Evolutionary conservation across 177 flowering plant species (phyloP).

Genomic region (Telopea speciosissima): DNA sequence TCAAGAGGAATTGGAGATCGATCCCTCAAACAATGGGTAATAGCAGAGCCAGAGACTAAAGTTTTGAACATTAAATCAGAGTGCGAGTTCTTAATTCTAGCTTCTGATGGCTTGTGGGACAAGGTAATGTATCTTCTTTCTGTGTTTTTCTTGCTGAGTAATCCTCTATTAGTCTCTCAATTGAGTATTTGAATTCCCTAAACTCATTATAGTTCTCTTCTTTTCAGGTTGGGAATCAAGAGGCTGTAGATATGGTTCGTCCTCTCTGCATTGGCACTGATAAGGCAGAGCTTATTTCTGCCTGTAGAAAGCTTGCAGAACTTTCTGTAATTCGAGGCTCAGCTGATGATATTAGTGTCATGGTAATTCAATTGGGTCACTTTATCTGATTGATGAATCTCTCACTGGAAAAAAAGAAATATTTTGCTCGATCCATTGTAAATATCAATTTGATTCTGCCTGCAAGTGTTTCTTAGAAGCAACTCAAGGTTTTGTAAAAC

Average conservation of each 20-base stretch:
- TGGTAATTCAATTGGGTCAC: slow-evolving; percentile 45
- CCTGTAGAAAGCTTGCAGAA: slow-evolving; percentile 63
- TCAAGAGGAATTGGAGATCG: slow-evolving; percentile 65
- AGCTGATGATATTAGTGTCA: slow-evolving; percentile 60
- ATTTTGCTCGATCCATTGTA: background rate
- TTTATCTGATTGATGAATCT: slow-evolving; percentile 19
- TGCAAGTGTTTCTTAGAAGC: slow-evolving; percentile 9
- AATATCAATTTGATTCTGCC: background rate
- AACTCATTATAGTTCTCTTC: background rate
- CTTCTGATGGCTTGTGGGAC: slow-evolving; percentile 77
- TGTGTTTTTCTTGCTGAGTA: background rate
- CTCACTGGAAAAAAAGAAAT: background rate
- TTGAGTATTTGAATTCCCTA: background rate
- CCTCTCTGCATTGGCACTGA: slow-evolving; percentile 29
- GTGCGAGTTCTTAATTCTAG: slow-evolving; percentile 55
- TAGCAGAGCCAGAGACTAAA: slow-evolving; percentile 57
- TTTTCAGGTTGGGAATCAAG: slow-evolving; percentile 57
- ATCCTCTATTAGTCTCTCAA: background rate
- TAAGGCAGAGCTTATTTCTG: slow-evolving; percentile 29
- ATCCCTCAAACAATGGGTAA: slow-evolving; percentile 56
- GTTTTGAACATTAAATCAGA: slow-evolving; percentile 30
- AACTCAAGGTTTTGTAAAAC: too few relatives aligned
- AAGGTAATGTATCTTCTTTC: slow-evolving; percentile 27
- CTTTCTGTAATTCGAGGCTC: slow-evolving; percentile 57
- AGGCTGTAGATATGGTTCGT: slow-evolving; percentile 67